A percentile compares a stretch with the other conserved stretches of the same genome.
These are phyloP conservation scores for Chenopodium berlandieri DNA, from an alignment of 148 eudicot genomes.

Conservation along the genomic window DNA sequence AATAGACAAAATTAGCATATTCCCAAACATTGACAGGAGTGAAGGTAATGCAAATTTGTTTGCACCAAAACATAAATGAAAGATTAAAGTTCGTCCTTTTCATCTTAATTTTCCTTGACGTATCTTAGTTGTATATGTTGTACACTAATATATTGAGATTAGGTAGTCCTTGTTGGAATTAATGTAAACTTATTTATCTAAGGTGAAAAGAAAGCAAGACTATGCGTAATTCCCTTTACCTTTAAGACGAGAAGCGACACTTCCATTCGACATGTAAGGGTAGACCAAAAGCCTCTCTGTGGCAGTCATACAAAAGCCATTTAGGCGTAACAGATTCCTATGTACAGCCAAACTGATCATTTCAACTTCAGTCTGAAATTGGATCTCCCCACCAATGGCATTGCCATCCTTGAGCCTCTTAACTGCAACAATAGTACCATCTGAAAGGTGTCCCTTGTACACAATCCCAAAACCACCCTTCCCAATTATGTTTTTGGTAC, in stretches of 20 bases:
- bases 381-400: constrained; percentile 71
- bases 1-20: constrained; percentile 1
- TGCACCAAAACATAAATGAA: not conserved
- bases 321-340: constrained; percentile 78
- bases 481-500: constrained; percentile 83
- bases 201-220: not conserved
- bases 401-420: constrained; percentile 90
- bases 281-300: constrained; percentile 80
- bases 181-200: not conserved
- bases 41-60: not conserved
- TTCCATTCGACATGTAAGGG: constrained; percentile 97
- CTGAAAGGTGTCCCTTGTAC: constrained; percentile 74
- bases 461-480: constrained; percentile 94
- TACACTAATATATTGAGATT: not conserved
- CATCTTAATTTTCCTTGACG: too few species aligned
- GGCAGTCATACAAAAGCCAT: constrained; percentile 82
- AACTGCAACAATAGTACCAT: constrained; percentile 82
- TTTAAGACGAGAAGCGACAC: constrained; percentile 96
- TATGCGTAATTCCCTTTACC: constrained; percentile 34
- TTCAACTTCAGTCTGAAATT: constrained; percentile 97
- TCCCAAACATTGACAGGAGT: not conserved
- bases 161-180: not conserved
- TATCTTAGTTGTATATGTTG: too few species aligned
- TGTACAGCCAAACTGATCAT: constrained; percentile 98
- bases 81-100: not conserved